Percentiles rank a stretch among this genome's conserved stretches.
phyloP scores from a whole-genome alignment of 2,329 filamentous ascomycete genomes.

The Nothopassalora personata region DNA sequence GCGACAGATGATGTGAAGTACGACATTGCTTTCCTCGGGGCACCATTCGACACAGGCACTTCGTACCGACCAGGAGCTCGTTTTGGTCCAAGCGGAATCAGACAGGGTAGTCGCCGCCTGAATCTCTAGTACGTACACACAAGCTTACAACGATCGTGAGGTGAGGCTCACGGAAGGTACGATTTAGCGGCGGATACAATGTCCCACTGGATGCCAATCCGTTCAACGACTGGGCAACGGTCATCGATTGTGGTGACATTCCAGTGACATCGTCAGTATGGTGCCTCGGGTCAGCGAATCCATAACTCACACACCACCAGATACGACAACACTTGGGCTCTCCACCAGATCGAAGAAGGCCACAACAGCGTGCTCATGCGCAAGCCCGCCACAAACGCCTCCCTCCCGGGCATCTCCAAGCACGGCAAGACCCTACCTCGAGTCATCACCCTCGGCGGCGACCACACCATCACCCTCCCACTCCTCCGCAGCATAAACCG shows the following conservation, averaged over 20 bases:
- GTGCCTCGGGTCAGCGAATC: too few relatives aligned
- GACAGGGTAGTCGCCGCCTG: slow-evolving; percentile 77
- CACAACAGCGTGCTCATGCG: slow-evolving; percentile 71
- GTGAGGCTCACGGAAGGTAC: slow-evolving; percentile 46
- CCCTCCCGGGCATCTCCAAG: slow-evolving; percentile 62
- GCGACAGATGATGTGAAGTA: slow-evolving; percentile 64
- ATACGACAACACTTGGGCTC: slow-evolving; percentile 76
- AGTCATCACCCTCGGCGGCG: slow-evolving; percentile 66
- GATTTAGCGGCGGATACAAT: slow-evolving; percentile 75
- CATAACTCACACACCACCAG: slow-evolving; percentile 36
- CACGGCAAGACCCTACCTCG: slow-evolving; percentile 71
- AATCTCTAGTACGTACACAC: slow-evolving; percentile 70
- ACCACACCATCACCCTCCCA: slow-evolving; percentile 58
- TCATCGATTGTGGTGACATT: slow-evolving; percentile 76
- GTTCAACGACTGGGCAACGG: slow-evolving; percentile 73
- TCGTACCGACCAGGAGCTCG: slow-evolving; percentile 79
- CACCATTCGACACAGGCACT: slow-evolving; percentile 80
- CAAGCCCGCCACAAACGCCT: slow-evolving; percentile 61
- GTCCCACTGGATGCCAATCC: slow-evolving; percentile 74
- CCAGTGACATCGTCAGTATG: slow-evolving; percentile 69
- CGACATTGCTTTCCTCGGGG: slow-evolving; percentile 80
- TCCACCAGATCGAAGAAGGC: slow-evolving; percentile 80
- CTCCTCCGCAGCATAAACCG: slow-evolving; percentile 55
- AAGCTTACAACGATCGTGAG: slow-evolving; percentile 25
- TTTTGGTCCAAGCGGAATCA: slow-evolving; percentile 62